These are phyloP conservation scores for Trametes polyzona DNA, from an alignment of 1,284 basidiomycete species.

Conservation along the genomic window DNA sequence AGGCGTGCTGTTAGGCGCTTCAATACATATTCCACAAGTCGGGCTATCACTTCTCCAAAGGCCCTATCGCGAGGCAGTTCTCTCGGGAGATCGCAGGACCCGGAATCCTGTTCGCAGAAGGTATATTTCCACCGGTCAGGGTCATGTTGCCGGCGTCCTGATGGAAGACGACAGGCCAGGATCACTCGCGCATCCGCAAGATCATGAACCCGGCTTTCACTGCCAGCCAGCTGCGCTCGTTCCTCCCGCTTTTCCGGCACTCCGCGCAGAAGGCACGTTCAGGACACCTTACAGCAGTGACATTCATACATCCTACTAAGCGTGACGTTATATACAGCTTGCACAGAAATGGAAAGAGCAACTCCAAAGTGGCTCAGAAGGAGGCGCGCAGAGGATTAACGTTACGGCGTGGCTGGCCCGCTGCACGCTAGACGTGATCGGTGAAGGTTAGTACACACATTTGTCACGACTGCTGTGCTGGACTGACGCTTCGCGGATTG, in stretches of 20 bases:
- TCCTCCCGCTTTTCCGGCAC: conserved; percentile 51
- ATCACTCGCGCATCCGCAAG: conserved; percentile 45
- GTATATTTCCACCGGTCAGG: conserved; percentile 29
- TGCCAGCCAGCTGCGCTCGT: conserved; percentile 47
- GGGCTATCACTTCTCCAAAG: conserved; percentile 41
- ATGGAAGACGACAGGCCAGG: conserved; percentile 35
- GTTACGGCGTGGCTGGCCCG: conserved; percentile 45
- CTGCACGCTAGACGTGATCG: conserved; percentile 53
- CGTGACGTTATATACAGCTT: conserved; percentile 22
- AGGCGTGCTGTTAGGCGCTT: conserved; percentile 28
- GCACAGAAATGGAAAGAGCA: conserved; percentile 30
- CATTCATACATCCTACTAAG: conserved; percentile 1
- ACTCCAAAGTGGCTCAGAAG: not conserved
- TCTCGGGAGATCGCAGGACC: conserved; percentile 33
- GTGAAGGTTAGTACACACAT: conserved; percentile 30
- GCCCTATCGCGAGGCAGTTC: conserved; percentile 29
- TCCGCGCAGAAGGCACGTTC: conserved; percentile 44
- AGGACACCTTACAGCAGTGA: not conserved
- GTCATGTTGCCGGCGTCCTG: not conserved
- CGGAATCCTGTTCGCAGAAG: conserved; percentile 40
- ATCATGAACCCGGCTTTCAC: conserved; percentile 49
- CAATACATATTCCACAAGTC: conserved; percentile 43
- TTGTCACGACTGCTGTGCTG: not conserved
- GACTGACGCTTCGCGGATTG: conserved; percentile 23
- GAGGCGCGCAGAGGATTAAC: conserved; percentile 32